These are phyloP conservation scores for Colletotrichum cordylinicola DNA, from an alignment of 2,329 filamentous ascomycete genomes.

Conservation along the genomic window DNA sequence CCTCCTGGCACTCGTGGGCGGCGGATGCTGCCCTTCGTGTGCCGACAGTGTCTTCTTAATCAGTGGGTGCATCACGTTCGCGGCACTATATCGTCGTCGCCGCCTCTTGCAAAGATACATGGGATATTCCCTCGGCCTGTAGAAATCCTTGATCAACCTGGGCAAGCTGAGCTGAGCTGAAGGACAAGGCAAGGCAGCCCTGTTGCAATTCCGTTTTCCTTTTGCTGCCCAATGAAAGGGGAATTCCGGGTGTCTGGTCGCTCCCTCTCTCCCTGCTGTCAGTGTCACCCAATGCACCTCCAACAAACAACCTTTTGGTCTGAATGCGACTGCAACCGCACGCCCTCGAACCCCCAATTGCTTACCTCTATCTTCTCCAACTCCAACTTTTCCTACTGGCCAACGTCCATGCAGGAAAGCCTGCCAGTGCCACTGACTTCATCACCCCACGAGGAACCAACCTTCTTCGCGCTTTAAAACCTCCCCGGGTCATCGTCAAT, in stretches of 20 bases:
- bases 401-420: not conserved
- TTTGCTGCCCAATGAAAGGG: constrained; percentile 1
- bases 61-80: not conserved
- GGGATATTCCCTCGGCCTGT: not conserved
- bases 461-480: not conserved
- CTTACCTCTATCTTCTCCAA: not conserved
- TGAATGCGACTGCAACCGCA: not conserved
- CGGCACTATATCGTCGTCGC: not conserved
- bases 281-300: not conserved
- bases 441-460: not conserved
- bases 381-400: not conserved
- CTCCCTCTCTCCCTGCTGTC: not conserved
- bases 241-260: not conserved
- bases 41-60: not conserved
- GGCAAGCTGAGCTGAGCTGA: not conserved
- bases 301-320: not conserved
- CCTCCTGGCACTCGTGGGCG: not conserved
- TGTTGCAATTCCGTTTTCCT: not conserved
- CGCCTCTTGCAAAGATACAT: not conserved
- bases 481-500: not conserved
- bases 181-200: not conserved
- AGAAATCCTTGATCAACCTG: not conserved
- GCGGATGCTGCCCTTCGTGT: not conserved
- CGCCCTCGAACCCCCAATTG: not conserved
- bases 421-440: not conserved